Conservation (phyloP, 2,329 filamentous ascomycete species). For the Trichoderma sp. region DNA sequence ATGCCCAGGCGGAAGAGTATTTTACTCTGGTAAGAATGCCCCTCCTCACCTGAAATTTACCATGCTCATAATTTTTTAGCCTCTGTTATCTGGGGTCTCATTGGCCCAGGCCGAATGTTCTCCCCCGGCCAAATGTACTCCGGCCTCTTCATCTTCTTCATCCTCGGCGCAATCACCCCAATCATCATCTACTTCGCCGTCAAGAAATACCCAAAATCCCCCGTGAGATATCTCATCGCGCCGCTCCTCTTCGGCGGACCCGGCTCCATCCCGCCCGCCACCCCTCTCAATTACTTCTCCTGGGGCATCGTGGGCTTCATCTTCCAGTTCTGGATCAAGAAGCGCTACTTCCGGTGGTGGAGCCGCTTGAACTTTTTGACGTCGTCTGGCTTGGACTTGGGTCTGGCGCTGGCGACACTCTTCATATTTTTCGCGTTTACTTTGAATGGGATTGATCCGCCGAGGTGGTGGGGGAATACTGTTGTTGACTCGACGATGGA, state of each 20-base stretch:
- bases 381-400: slow-evolving; percentile 66
- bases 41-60: neutral
- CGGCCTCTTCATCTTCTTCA: slow-evolving; percentile 58
- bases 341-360: slow-evolving; percentile 67
- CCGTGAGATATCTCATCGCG: slow-evolving; percentile 54
- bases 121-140: slow-evolving; percentile 61
- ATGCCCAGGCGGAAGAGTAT: slow-evolving; percentile 61
- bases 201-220: slow-evolving; percentile 51
- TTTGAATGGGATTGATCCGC: slow-evolving; percentile 58
- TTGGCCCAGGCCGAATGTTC: slow-evolving; percentile 63
- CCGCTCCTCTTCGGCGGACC: slow-evolving; percentile 62
- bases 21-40: slow-evolving; percentile 53
- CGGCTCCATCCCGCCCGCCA: slow-evolving; percentile 60
- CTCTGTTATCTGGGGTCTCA: slow-evolving; percentile 65
- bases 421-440: slow-evolving; percentile 69
- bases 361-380: slow-evolving; percentile 70
- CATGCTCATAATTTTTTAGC: slow-evolving; percentile 34
- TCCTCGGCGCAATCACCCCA: slow-evolving; percentile 52
- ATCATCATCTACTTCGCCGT: slow-evolving; percentile 50
- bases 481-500: slow-evolving; percentile 61
- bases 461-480: slow-evolving; percentile 67
- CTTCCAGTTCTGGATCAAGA: slow-evolving; percentile 68
- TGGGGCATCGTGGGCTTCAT: slow-evolving; percentile 70
- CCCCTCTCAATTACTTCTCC: slow-evolving; percentile 70
- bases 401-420: slow-evolving; percentile 63